Percentiles rank a stretch among this genome's conserved stretches.
Conservation (phyloP, 352 stramenopile species). For the Pythium plurisporium region DNA sequence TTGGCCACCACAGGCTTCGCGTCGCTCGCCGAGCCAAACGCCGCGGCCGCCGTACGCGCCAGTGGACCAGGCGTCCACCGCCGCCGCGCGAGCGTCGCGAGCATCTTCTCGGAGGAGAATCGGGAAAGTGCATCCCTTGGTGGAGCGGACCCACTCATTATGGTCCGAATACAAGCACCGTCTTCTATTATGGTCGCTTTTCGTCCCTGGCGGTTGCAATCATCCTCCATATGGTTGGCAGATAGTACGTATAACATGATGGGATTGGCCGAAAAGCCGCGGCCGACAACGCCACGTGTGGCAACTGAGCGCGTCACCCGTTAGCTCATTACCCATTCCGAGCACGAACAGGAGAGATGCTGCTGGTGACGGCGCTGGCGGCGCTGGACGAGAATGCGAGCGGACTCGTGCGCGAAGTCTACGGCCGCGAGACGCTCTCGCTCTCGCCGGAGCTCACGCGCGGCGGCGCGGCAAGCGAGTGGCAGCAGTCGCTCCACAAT, state of each 20-base stretch:
- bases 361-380: conserved; percentile 19
- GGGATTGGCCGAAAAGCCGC: conserved; percentile 1
- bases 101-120: neutral
- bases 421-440: conserved; percentile 56
- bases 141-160: no score
- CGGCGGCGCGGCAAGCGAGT: conserved; percentile 23
- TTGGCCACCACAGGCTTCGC: conserved; percentile 25
- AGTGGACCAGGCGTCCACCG: no score
- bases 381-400: conserved; percentile 72
- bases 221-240: neutral
- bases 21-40: neutral
- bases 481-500: conserved; percentile 60
- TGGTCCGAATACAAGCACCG: neutral
- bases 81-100: conserved; percentile 1
- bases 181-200: no score
- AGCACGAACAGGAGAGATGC: neutral
- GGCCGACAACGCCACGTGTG: conserved; percentile 1
- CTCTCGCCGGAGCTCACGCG: conserved; percentile 22
- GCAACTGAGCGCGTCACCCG: no score
- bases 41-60: no score
- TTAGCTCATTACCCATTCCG: neutral
- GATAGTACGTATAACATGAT: neutral
- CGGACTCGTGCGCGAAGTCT: conserved; percentile 45
- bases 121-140: conserved; percentile 3
- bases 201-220: no score